Base-by-base conservation (phyloP, 2,329 filamentous ascomycete genomes). In the Colletotrichum sp. region DNA sequence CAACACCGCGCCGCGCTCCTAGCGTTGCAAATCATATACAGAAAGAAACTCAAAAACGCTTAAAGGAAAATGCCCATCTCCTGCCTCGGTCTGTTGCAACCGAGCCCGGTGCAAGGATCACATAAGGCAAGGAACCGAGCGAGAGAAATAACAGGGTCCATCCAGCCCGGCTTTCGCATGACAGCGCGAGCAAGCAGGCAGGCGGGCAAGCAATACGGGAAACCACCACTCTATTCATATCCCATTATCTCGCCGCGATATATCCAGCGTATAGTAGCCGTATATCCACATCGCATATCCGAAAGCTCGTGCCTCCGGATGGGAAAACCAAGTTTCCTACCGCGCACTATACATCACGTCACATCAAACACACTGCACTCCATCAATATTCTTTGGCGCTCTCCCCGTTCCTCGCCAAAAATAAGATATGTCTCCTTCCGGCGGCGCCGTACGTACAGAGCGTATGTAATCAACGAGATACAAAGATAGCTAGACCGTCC, bases 71-170 rank as follows among this genome's bases (percentile, higher is more conserved):
- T 48, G 39, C 63, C 63, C 30, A 72, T 32, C 28, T 24, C 63
- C 55, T 48, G 68, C 55, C 64, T 73, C 70, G 73, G 73, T 52
- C 64, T 68, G 64, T 24, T 32, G 57, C 16, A 75, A 68, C 73
- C 70, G 73, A 73, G 73, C 26, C n/a, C 18, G 39, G 39, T 48
- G 36, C 72, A 63, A 73, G 70, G 44, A 39, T 73, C 44, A 32
- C 36, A 34, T n/a, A 48, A 62, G 68, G 57, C 30, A 16, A 13
- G n/a, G 30, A 32, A 26, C 44, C 7, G 44, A n/a, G 48, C 15
- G 10, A 44, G 32, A n/a, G 30, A 32, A 48, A 48, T 48, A 48
- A 48, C 39, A 48, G 39, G 39, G 39, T 48, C 39, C 39, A 44
- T 44, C 39, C 39, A 48, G 39, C 39, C 18, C 18, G 9, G 3